Conservation (phyloP, 1,139 yeast species). For the Yamadazyma sp. region DNA sequence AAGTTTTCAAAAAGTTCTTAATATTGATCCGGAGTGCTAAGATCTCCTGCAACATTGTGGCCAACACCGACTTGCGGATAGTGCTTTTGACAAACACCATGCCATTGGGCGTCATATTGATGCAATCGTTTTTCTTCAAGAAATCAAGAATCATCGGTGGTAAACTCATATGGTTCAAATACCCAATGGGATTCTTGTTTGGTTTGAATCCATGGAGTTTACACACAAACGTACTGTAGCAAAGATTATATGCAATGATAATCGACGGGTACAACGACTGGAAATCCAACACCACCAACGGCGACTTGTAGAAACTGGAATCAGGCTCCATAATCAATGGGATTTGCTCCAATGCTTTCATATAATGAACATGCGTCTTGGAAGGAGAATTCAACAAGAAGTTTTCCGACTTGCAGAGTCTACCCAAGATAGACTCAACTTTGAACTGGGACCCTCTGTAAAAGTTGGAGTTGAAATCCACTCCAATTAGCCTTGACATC, state of each 20-base stretch:
- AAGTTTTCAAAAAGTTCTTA: conserved; percentile 65
- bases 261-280: conserved; percentile 93
- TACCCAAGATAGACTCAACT: conserved; percentile 77
- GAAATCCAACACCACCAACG: conserved; percentile 85
- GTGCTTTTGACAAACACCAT: conserved; percentile 66
- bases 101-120: conserved; percentile 85
- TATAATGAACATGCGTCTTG: conserved; percentile 76
- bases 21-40: conserved; percentile 77
- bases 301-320: conserved; percentile 82
- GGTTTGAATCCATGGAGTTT: conserved; percentile 52
- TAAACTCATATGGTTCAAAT: conserved; percentile 42
- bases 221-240: conserved; percentile 86
- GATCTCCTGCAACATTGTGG: conserved; percentile 83
- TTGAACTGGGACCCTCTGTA: conserved; percentile 92
- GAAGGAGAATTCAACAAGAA: conserved; percentile 76
- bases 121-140: conserved; percentile 46
- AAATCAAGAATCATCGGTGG: conserved; percentile 58
- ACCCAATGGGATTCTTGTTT: conserved; percentile 36
- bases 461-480: conserved; percentile 84
- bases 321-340: conserved; percentile 93
- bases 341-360: conserved; percentile 82
- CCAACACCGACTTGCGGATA: conserved; percentile 69
- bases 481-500: conserved; percentile 82
- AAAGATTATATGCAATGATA: conserved; percentile 87
- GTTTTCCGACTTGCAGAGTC: conserved; percentile 77